These are phyloP conservation scores for Skeletonema menzelii DNA, from an alignment of 108 stramenopile species.

Conservation along the genomic window DNA sequence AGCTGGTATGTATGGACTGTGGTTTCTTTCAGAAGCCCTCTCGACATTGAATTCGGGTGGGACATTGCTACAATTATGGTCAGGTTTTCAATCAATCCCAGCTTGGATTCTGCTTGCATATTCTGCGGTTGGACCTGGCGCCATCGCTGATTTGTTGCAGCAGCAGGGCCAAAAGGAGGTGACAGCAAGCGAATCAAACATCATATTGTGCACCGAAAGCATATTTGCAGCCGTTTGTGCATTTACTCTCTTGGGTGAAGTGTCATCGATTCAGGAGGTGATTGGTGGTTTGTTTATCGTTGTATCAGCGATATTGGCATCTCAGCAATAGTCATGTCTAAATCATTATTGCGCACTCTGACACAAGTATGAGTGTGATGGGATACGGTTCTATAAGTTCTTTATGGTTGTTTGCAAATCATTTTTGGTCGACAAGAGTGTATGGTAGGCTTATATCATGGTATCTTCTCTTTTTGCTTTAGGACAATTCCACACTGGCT, in stretches of 20 bases:
- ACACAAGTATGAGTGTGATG: too few species aligned
- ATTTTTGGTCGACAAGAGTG: too few species aligned
- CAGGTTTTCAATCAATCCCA: slow-evolving; percentile 37
- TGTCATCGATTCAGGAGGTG: slow-evolving; percentile 43
- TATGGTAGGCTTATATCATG: too few species aligned
- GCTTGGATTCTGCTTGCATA: slow-evolving; percentile 57
- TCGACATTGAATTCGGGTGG: slow-evolving; percentile 24
- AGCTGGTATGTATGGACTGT: slow-evolving; percentile 55
- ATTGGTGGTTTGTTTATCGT: slow-evolving; percentile 55
- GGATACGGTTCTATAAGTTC: too few species aligned
- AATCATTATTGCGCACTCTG: too few species aligned
- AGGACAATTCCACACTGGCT: too few species aligned
- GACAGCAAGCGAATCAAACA: slow-evolving; percentile 62
- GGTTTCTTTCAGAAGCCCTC: slow-evolving; percentile 40
- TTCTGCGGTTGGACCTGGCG: slow-evolving; percentile 63
- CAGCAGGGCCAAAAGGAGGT: slow-evolving; percentile 59
- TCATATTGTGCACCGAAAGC: slow-evolving; percentile 60
- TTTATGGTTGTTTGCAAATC: too few species aligned
- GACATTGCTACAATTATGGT: slow-evolving; percentile 33
- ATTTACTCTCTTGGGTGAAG: slow-evolving; percentile 51
- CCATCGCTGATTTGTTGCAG: slow-evolving; percentile 63
- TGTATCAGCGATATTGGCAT: slow-evolving; percentile 57
- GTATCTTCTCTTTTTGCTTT: too few species aligned
- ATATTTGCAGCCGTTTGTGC: slow-evolving; percentile 62
- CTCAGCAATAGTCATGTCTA: too few species aligned